Evolutionary conservation across 331 rosid genomes (phyloP), one percentile per base, ranked within the genome.

Genomic region (Prunus yedoensis): DNA sequence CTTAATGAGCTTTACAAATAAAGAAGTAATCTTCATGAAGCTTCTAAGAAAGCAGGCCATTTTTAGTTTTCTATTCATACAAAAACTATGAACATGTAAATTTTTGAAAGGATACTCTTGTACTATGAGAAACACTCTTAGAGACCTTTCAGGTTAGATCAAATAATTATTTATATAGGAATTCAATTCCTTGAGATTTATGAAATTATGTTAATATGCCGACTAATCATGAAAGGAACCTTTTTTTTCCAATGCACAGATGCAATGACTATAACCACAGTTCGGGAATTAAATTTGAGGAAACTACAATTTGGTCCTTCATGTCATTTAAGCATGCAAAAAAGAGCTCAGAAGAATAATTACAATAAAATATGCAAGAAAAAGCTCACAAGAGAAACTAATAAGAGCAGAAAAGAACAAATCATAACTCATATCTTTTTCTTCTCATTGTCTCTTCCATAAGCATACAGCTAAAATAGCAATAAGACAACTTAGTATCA

Each of bases 1-100:
- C 74, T 63, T 14, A 74, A 80, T 74, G 79, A 78, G 61, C 16
- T 53, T 80, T 45, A 32, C 30, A 23, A 20, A 71, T 13, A 80
- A 74, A 35, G 60, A 72, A 74, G 60, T 32, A 21, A 56, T 43
- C 41, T 16, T 32, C 18, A 2, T 10, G 32, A 65, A 46, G 70
- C 76, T 47, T 35, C 25, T 18, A 57, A 74, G 68, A 56, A 43
- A 70, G 46, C 5, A 4, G 66, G 46, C 17, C 53, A 32, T 23
- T 38, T n/a, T 18, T 17, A 6, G 28, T 3, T 60, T 43, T 77
- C 17, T 21, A 68, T 21, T 32, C 54, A 61, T 47, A 18, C 45
- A 63, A 47, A 67, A 51, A 13, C 25, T 43, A 18, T 25, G 27
- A 70, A 65, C 20, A 27, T 1, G 61, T 38, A 57, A 73, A 47